A percentile compares a stretch with the other conserved stretches of the same genome.
phyloP scores from a whole-genome alignment of 495 filamentous ascomycete genomes.

The Penicillium waksmanii region DNA sequence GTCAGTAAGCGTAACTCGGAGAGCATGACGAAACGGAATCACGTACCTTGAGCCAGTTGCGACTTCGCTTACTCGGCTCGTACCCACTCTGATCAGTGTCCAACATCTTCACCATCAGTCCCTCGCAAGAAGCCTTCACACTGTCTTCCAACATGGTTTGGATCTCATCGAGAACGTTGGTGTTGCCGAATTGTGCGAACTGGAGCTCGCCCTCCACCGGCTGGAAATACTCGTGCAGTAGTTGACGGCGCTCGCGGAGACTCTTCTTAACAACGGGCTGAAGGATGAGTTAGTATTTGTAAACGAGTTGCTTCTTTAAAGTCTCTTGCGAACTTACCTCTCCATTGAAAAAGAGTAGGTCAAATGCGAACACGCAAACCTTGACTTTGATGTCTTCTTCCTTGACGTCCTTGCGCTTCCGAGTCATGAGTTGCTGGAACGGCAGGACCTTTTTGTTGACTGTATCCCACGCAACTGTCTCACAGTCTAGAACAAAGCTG shows the following conservation, averaged over 20 bases:
- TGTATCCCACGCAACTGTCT: conserved; percentile 97
- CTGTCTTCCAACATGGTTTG: conserved; percentile 88
- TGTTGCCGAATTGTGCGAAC: conserved; percentile 86
- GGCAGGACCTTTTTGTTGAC: conserved; percentile 91
- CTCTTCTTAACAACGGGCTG: conserved; percentile 82
- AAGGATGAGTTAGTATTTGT: conserved; percentile 6
- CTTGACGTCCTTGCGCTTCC: conserved; percentile 97
- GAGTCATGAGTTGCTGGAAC: conserved; percentile 97
- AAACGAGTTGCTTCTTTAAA: conserved; percentile 1
- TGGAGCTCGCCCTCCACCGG: conserved; percentile 86
- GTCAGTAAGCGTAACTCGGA: background rate
- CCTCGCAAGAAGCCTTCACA: conserved; percentile 93
- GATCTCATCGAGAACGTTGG: conserved; percentile 89
- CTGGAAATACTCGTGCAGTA: conserved; percentile 73
- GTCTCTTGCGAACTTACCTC: conserved; percentile 54
- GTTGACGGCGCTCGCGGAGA: conserved; percentile 79
- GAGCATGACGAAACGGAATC: background rate
- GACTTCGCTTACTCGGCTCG: conserved; percentile 90
- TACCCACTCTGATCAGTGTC: conserved; percentile 90
- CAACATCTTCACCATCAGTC: conserved; percentile 99
- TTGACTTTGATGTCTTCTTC: conserved; percentile 96
- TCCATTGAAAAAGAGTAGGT: conserved; percentile 91
- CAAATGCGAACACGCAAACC: conserved; percentile 97
- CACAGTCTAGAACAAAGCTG: conserved; percentile 96
- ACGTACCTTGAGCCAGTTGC: conserved; percentile 93